A percentile compares a stretch with the other conserved stretches of the same genome.
These are phyloP conservation scores for Aspergillus nanangensis DNA, from an alignment of 495 filamentous ascomycete genomes.

Conservation along the genomic window DNA sequence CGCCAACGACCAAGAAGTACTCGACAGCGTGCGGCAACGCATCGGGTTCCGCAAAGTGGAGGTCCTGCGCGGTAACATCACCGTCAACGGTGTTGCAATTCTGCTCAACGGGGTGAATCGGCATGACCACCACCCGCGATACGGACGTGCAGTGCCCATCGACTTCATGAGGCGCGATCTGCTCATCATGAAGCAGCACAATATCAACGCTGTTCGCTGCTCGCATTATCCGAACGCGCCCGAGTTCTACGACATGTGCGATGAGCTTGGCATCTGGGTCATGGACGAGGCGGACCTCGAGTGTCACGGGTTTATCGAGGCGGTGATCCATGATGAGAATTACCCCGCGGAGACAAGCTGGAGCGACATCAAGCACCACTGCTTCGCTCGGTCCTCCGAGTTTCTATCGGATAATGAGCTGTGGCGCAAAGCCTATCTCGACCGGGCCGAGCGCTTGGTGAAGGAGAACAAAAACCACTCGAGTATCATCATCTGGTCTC, in stretches of 20 bases:
- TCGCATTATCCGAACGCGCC: constrained; percentile 1
- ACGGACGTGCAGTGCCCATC: constrained; percentile 1
- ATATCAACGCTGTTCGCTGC: constrained; percentile 4
- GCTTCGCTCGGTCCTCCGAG: too few species aligned
- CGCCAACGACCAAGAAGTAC: too few species aligned
- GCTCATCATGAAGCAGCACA: constrained; percentile 4
- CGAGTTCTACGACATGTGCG: not conserved
- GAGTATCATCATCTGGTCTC: constrained; percentile 7
- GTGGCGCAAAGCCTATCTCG: constrained; percentile 7
- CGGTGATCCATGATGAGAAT: too few species aligned
- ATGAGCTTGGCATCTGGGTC: constrained; percentile 4
- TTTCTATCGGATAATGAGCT: constrained; percentile 9
- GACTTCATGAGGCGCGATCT: constrained; percentile 5
- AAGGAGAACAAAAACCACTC: constrained; percentile 9
- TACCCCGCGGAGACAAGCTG: not conserved
- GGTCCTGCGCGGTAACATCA: not conserved
- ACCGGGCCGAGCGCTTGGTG: constrained; percentile 5
- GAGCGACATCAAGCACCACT: too few species aligned
- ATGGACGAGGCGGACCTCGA: constrained; percentile 6
- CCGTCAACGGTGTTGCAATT: not conserved
- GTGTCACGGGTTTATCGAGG: constrained; percentile 8
- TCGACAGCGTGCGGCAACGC: not conserved
- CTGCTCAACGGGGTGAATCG: constrained; percentile 4
- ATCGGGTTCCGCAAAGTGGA: constrained; percentile 4
- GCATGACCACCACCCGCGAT: constrained; percentile 2